Conservation (phyloP, 345 rosid species). For the Camelina laxa region DNA sequence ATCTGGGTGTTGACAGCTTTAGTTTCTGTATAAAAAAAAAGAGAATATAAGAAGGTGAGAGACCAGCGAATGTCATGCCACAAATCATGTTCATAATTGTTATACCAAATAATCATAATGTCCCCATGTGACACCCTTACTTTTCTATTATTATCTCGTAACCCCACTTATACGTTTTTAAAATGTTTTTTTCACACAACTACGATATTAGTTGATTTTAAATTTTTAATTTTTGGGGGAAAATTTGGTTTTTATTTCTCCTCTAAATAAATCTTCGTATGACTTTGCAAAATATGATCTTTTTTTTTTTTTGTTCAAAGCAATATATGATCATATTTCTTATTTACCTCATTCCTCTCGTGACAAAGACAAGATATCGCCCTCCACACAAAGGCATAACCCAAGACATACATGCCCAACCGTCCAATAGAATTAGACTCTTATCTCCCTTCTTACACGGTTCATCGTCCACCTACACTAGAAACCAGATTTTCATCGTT, state of each 20-base stretch:
- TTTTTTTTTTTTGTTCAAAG: no score
- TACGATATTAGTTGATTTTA: constrained; percentile 9
- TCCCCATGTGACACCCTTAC: constrained; percentile 38
- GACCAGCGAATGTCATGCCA: constrained; percentile 62
- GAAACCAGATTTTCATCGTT: not conserved
- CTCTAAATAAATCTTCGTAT: not conserved
- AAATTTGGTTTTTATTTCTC: not conserved
- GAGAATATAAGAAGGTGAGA: constrained; percentile 36
- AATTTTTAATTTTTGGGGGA: not conserved
- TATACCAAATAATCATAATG: constrained; percentile 32
- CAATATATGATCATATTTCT: constrained; percentile 12
- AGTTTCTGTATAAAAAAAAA: not conserved
- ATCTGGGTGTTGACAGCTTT: constrained; percentile 14
- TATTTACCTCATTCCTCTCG: constrained; percentile 18
- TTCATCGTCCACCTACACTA: not conserved
- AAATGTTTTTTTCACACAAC: constrained; percentile 8
- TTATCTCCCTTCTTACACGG: not conserved
- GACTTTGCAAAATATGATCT: no score
- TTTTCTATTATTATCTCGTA: constrained; percentile 23
- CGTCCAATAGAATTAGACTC: not conserved
- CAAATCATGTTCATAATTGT: constrained; percentile 46
- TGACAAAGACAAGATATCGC: not conserved
- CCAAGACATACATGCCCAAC: constrained; percentile 8
- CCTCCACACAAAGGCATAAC: not conserved
- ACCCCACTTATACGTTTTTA: constrained; percentile 22